Conservation (phyloP, 1,139 yeast species). For the Eremothecium sinecaudum region DNA sequence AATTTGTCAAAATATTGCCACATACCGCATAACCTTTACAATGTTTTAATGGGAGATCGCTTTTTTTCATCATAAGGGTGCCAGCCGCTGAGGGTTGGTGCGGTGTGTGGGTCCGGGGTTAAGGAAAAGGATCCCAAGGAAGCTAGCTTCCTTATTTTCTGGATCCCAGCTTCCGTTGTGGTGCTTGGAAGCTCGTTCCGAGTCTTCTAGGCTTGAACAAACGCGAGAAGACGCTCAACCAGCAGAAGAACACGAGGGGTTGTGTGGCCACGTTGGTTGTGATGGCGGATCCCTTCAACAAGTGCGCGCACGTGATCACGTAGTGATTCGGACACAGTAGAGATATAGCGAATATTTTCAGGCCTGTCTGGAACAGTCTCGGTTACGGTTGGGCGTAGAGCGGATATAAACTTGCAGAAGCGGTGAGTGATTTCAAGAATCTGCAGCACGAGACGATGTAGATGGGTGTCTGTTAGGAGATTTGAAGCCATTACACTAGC, state of each 20-base stretch:
- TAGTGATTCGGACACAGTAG: slow-evolving; percentile 5
- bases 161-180: too few species aligned
- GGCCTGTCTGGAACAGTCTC: too few species aligned
- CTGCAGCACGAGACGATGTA: slow-evolving; percentile 24
- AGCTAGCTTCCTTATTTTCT: too few species aligned
- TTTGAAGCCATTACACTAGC: slow-evolving; percentile 25
- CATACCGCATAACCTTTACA: too few species aligned
- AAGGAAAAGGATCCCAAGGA: too few species aligned
- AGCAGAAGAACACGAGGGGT: slow-evolving; percentile 5
- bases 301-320: slow-evolving; percentile 8
- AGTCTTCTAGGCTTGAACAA: too few species aligned
- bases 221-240: slow-evolving; percentile 5
- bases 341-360: slow-evolving; percentile 5
- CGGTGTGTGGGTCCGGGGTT: too few species aligned
- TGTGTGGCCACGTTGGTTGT: slow-evolving; percentile 8
- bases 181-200: too few species aligned
- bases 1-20: too few species aligned
- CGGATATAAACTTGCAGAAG: slow-evolving; percentile 25
- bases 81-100: too few species aligned
- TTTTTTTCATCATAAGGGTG: too few species aligned
- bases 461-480: slow-evolving; percentile 13
- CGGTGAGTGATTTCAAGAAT: slow-evolving; percentile 26
- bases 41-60: too few species aligned
- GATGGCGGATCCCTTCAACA: slow-evolving; percentile 8
- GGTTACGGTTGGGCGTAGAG: slow-evolving; percentile 15